These are phyloP conservation scores for Forsythia suspensa DNA, from an alignment of 257 asterid genomes.

Conservation along the genomic window DNA sequence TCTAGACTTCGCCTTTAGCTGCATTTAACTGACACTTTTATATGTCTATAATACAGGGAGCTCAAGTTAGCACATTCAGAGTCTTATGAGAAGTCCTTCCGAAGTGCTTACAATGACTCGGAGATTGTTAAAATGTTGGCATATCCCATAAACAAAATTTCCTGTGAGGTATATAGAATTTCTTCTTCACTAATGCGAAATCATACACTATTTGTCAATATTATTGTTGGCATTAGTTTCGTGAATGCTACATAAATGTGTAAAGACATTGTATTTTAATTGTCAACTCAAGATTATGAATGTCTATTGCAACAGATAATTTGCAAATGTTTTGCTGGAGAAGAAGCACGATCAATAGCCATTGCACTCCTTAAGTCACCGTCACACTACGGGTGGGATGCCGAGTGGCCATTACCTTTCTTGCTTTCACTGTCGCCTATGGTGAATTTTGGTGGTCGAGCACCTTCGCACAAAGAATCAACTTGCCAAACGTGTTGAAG, in stretches of 20 bases:
- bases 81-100: slow-evolving; percentile 25
- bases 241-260: background rate
- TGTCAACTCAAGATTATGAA: background rate
- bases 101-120: slow-evolving; percentile 35
- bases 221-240: background rate
- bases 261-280: background rate
- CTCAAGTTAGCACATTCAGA: slow-evolving; percentile 22
- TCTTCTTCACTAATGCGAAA: background rate
- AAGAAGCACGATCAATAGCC: slow-evolving; percentile 45
- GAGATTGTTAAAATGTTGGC: slow-evolving; percentile 60
- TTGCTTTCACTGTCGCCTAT: slow-evolving; percentile 57
- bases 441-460: slow-evolving; percentile 72
- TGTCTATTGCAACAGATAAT: slow-evolving; percentile 38
- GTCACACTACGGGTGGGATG: slow-evolving; percentile 57
- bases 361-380: slow-evolving; percentile 48
- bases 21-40: background rate
- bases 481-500: slow-evolving; percentile 50
- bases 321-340: slow-evolving; percentile 46
- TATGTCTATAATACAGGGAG: slow-evolving; percentile 12
- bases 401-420: slow-evolving; percentile 53
- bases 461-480: slow-evolving; percentile 40
- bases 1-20: background rate
- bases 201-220: background rate
- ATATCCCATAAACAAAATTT: slow-evolving; percentile 63
- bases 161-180: slow-evolving; percentile 49